Percentiles rank a stretch among this genome's conserved stretches.
Conservation (phyloP, 2,329 filamentous ascomycete species). For the Cercospora nicotianae region DNA sequence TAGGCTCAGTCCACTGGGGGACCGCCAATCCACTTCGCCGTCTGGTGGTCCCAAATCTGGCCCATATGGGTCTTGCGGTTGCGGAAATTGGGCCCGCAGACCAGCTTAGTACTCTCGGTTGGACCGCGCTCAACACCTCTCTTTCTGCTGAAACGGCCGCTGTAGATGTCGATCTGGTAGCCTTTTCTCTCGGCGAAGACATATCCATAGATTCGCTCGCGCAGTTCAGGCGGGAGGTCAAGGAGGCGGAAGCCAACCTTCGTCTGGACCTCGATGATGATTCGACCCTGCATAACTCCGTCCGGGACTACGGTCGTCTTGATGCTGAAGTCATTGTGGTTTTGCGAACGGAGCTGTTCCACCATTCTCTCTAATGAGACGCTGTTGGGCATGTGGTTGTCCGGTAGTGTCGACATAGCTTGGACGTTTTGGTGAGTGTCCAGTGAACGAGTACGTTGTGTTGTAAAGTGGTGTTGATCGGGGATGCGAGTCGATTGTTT, state of each 20-base stretch:
- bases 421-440: not conserved
- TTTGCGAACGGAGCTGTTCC: not conserved
- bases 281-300: slow-evolving; percentile 23
- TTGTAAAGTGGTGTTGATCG: not conserved
- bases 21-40: not conserved
- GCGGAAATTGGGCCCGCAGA: not conserved
- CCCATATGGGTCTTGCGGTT: not conserved
- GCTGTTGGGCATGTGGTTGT: not conserved
- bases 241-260: slow-evolving; percentile 24
- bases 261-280: slow-evolving; percentile 19
- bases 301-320: slow-evolving; percentile 22
- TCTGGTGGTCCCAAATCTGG: not conserved
- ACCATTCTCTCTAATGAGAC: not conserved
- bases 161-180: not conserved
- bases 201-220: slow-evolving; percentile 21
- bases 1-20: slow-evolving; percentile 5
- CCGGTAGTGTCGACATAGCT: not conserved
- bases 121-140: too few relatives aligned
- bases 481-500: not conserved
- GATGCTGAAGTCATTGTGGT: not conserved
- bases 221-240: slow-evolving; percentile 27
- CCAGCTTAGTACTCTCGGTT: not conserved
- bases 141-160: not conserved
- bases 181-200: slow-evolving; percentile 13
- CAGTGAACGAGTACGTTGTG: not conserved